A percentile compares a stretch with the other conserved stretches of the same genome.
These are phyloP conservation scores for Discostella stelligera DNA, from an alignment of 352 stramenopile species.

Conservation along the genomic window DNA sequence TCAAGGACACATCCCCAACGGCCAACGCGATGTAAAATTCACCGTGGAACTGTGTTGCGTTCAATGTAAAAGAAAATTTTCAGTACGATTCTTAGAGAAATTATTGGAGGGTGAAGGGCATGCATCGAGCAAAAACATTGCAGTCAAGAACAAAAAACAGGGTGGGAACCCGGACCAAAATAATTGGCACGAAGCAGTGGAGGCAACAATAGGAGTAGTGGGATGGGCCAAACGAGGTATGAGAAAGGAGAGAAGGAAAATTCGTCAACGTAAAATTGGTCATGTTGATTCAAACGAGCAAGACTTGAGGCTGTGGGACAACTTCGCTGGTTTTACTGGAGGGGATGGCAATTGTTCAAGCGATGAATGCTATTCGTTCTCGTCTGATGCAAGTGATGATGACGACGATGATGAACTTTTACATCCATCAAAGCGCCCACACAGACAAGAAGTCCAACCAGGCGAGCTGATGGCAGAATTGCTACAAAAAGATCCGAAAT, in stretches of 20 bases:
- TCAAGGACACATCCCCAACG: constrained; percentile 22
- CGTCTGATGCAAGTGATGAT: constrained; percentile 25
- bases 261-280: constrained; percentile 8
- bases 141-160: background rate
- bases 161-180: background rate
- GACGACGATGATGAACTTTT: background rate
- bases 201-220: constrained; percentile 37
- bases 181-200: constrained; percentile 32
- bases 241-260: constrained; percentile 9
- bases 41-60: constrained; percentile 19
- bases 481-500: constrained; percentile 29
- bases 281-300: constrained; percentile 1
- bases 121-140: background rate
- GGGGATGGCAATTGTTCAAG: constrained; percentile 25
- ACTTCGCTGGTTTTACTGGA: constrained; percentile 2
- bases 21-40: constrained; percentile 26
- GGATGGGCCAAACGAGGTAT: constrained; percentile 38
- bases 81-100: constrained; percentile 5
- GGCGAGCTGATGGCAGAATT: constrained; percentile 32
- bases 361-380: constrained; percentile 45
- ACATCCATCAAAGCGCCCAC: constrained; percentile 4
- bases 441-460: constrained; percentile 1
- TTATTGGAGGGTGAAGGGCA: constrained; percentile 10
- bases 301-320: constrained; percentile 8
- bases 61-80: constrained; percentile 32